Conservation (phyloP, 768 basidiomycete species). For the Tulasnella sp. region DNA sequence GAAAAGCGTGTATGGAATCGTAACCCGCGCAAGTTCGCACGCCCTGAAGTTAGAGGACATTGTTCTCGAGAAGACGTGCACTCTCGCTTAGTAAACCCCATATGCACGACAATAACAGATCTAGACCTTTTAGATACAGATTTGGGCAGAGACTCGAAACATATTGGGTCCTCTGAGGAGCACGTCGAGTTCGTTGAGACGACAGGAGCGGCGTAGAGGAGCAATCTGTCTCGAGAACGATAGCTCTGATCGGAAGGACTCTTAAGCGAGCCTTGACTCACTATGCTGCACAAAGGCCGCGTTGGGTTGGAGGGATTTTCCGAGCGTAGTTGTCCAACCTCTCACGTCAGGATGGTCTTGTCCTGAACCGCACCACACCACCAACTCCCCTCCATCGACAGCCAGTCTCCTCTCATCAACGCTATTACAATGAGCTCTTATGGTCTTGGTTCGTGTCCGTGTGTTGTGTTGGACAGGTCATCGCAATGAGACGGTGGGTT, state of each 20-base stretch:
- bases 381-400: background rate
- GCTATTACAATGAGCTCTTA: background rate
- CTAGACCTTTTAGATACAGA: background rate
- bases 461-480: background rate
- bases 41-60: background rate
- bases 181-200: background rate
- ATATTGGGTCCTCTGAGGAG: background rate
- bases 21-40: background rate
- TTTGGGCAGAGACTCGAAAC: background rate
- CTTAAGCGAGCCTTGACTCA: background rate
- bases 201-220: background rate
- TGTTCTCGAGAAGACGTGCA: constrained; percentile 1
- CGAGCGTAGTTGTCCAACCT: background rate
- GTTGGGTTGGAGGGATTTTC: background rate
- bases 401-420: background rate
- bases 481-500: background rate
- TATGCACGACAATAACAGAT: background rate
- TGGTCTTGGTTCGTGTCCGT: background rate
- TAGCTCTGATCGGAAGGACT: background rate
- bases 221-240: background rate
- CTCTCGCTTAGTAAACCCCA: background rate
- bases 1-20: background rate
- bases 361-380: background rate
- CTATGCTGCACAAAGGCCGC: background rate
- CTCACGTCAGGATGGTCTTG: background rate